Evolutionary conservation across 2,329 filamentous ascomycete species (phyloP).

Genomic region (Colletotrichum sojae): DNA sequence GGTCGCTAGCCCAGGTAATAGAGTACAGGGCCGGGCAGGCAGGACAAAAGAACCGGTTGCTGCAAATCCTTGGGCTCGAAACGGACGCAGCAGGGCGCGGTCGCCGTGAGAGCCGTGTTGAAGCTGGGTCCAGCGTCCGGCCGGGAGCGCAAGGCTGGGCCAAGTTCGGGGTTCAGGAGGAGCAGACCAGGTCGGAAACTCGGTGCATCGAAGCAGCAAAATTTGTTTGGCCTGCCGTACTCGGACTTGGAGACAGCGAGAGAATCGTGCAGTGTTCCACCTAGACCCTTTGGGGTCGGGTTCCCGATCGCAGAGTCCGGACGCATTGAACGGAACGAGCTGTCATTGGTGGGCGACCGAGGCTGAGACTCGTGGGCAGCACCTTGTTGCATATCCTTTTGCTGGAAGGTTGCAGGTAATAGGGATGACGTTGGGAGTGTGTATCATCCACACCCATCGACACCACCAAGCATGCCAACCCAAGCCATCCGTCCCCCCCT

Average conservation of each 20-base stretch:
- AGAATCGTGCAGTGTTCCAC: slow-evolving; percentile 27
- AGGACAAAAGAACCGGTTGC: neutral
- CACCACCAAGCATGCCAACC: neutral
- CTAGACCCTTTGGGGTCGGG: slow-evolving; percentile 25
- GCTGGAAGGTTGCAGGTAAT: neutral
- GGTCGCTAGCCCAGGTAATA: too few relatives aligned
- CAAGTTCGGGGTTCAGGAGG: slow-evolving; percentile 12
- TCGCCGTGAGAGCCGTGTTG: slow-evolving; percentile 8
- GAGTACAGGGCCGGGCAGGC: too few relatives aligned
- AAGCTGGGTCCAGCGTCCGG: slow-evolving; percentile 7
- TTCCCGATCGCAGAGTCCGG: slow-evolving; percentile 27
- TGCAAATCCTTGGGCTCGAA: neutral
- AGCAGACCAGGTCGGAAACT: slow-evolving; percentile 19
- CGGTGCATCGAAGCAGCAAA: slow-evolving; percentile 1
- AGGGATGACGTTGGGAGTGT: slow-evolving; percentile 24
- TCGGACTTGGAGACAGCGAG: slow-evolving; percentile 25
- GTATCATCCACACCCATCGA: slow-evolving; percentile 14
- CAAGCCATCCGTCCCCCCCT: neutral
- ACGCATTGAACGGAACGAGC: neutral
- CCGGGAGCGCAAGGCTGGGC: slow-evolving; percentile 23
- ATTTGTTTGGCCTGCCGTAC: slow-evolving; percentile 23
- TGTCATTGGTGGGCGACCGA: slow-evolving; percentile 14
- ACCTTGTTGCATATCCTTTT: slow-evolving; percentile 22
- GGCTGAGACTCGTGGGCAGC: slow-evolving; percentile 33
- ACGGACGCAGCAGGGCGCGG: neutral